These are phyloP conservation scores for Aspergillus leporis DNA, from an alignment of 495 filamentous ascomycete genomes.

Conservation along the genomic window DNA sequence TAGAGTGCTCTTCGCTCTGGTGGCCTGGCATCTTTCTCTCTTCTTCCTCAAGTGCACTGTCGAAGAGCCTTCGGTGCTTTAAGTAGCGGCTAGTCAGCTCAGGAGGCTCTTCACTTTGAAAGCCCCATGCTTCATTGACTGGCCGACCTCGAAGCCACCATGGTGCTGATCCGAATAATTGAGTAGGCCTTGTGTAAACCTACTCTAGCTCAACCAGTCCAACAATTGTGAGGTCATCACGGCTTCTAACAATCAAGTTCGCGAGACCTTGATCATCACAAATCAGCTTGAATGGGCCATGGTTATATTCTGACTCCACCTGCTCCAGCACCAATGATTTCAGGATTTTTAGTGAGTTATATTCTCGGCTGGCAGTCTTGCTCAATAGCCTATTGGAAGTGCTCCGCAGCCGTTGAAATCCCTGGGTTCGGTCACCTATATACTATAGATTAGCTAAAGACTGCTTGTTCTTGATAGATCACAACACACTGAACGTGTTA, in stretches of 20 bases:
- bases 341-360: constrained; percentile 27
- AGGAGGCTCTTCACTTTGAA: constrained; percentile 20
- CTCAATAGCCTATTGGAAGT: constrained; percentile 32
- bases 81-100: constrained; percentile 28
- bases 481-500: constrained; percentile 31
- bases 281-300: constrained; percentile 34
- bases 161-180: constrained; percentile 36
- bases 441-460: constrained; percentile 7
- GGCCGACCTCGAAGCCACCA: constrained; percentile 37
- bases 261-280: constrained; percentile 38
- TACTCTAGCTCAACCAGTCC: constrained; percentile 40
- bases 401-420: constrained; percentile 31
- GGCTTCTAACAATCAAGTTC: constrained; percentile 36
- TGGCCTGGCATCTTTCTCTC: constrained; percentile 29
- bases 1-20: constrained; percentile 31
- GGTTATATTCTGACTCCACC: constrained; percentile 29
- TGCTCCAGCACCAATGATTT: constrained; percentile 25
- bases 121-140: constrained; percentile 31
- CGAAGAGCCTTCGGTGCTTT: constrained; percentile 33
- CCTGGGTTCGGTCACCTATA: constrained; percentile 34
- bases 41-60: constrained; percentile 35
- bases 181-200: constrained; percentile 36
- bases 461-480: constrained; percentile 4
- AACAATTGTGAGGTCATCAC: constrained; percentile 33
- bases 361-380: constrained; percentile 39